Base-by-base conservation (phyloP, 1,139 yeast species). In the Meyerozyma carpophila region DNA sequence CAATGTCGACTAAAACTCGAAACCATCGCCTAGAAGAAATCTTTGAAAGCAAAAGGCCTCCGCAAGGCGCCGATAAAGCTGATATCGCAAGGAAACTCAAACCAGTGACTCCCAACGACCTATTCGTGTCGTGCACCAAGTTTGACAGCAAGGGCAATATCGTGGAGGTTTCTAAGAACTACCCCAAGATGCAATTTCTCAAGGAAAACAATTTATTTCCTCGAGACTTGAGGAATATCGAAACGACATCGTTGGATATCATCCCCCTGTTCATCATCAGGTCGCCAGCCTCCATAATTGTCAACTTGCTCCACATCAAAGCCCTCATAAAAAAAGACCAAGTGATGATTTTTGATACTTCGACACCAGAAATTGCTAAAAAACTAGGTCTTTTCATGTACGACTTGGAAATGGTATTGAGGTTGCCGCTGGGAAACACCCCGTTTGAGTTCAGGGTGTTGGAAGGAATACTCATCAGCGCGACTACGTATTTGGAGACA, bases 191-290 rank as follows among this genome's bases (percentile, higher is more conserved):
- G 68, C 79, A 81, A 48, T 79, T 94, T 46, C 68, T 94, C 13
- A 75, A 81, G 46, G 82, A 85, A 48, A 89, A 88, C 56, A 86
- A 86, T 29, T 65, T 89, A 36, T 75, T 83, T 41, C 95, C 96
- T 0, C 73, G 96, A 51, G 96, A 89, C 60, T 67, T 89, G 43
- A 68, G 96, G 5, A 89, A 88, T 55, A 84, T 94, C 44, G 98
- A 93, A 63, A 84, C 95, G 7, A 88, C 95, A 0, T 77, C 87
- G 25, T 83, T 87, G 48, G 96, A 90, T 61, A 86, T 93, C 31
- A 93, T 89, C 8, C 98, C 98, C 0, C 81, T 93, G 28, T 83
- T 93, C 36, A 74, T 88, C 58, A 84, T 90, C 13, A 78, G 97
- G 43, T 79, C 84, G 28, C 66, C 70, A 5, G 79, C 81, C 54